Evolutionary conservation across 306 rosid species (phyloP).

Genomic region (Trifolium dubium): DNA sequence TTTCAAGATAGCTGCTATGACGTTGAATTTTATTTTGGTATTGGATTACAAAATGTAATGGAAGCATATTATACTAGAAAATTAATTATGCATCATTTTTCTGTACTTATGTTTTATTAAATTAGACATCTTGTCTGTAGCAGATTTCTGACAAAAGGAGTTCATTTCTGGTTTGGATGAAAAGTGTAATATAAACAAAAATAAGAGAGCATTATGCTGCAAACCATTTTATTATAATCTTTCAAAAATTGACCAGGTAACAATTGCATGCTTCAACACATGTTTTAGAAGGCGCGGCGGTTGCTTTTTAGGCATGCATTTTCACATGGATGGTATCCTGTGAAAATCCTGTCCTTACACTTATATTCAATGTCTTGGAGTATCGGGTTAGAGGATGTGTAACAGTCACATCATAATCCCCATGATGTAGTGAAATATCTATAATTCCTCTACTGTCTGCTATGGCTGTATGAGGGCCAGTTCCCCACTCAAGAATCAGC

Average conservation of each 20-base stretch:
- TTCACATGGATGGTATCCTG: conserved; percentile 46
- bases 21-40: background rate
- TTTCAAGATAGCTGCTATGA: conserved; percentile 17
- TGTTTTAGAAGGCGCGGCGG: background rate
- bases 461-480: conserved; percentile 39
- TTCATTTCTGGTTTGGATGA: conserved; percentile 19
- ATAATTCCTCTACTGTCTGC: conserved; percentile 60
- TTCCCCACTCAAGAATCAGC: conserved; percentile 70
- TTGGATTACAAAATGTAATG: conserved; percentile 32
- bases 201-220: conserved; percentile 22
- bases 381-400: conserved; percentile 51
- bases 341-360: conserved; percentile 50
- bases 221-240: conserved; percentile 15
- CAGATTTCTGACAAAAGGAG: conserved; percentile 32
- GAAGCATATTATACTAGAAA: conserved; percentile 38
- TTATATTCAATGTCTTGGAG: conserved; percentile 50
- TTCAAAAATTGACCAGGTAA: conserved; percentile 18
- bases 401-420: conserved; percentile 71
- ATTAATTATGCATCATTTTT: conserved; percentile 16
- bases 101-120: conserved; percentile 14
- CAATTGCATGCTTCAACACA: conserved; percentile 8
- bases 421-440: conserved; percentile 66
- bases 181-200: conserved; percentile 4
- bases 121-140: conserved; percentile 35
- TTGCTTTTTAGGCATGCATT: conserved; percentile 41